A percentile compares a stretch with the other conserved stretches of the same genome.
Conservation (phyloP, 2,329 filamentous ascomycete species). For the Fusarium cyanostomum region DNA sequence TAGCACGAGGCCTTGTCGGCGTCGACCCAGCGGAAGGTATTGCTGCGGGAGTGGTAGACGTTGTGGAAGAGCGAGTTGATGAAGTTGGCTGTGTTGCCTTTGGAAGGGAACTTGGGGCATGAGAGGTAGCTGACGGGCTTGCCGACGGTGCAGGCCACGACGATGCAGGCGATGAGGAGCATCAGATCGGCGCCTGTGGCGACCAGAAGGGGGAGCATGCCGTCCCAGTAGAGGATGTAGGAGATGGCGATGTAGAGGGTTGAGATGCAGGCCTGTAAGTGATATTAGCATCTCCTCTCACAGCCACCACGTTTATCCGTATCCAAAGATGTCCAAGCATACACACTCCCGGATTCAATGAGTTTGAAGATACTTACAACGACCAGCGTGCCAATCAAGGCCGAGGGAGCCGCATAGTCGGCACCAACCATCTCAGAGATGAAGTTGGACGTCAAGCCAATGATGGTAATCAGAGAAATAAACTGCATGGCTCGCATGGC, state of each 20-base stretch:
- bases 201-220: slow-evolving; percentile 78
- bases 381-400: slow-evolving; percentile 80
- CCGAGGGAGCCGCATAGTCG: slow-evolving; percentile 72
- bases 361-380: slow-evolving; percentile 68
- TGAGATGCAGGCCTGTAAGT: slow-evolving; percentile 75
- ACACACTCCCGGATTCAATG: too few species aligned
- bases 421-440: slow-evolving; percentile 77
- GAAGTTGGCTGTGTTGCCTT: slow-evolving; percentile 56
- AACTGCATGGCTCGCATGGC: slow-evolving; percentile 76
- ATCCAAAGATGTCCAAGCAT: too few species aligned
- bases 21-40: slow-evolving; percentile 58
- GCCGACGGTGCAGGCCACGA: slow-evolving; percentile 80
- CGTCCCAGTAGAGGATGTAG: slow-evolving; percentile 82
- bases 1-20: slow-evolving; percentile 73
- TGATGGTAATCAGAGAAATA: slow-evolving; percentile 76
- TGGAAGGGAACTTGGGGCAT: slow-evolving; percentile 65
- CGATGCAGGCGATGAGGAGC: slow-evolving; percentile 79
- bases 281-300: slow-evolving; percentile 1
- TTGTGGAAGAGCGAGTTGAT: slow-evolving; percentile 56
- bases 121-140: slow-evolving; percentile 81
- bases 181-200: slow-evolving; percentile 71
- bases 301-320: not conserved
- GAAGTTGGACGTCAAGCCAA: slow-evolving; percentile 85
- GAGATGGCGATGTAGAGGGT: slow-evolving; percentile 82
- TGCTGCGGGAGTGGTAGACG: slow-evolving; percentile 47